Percentiles rank a stretch among this genome's conserved stretches.
Evolutionary conservation across 148 eudicot genomes (phyloP).

Genomic region (Fagopyrum esculentum): DNA sequence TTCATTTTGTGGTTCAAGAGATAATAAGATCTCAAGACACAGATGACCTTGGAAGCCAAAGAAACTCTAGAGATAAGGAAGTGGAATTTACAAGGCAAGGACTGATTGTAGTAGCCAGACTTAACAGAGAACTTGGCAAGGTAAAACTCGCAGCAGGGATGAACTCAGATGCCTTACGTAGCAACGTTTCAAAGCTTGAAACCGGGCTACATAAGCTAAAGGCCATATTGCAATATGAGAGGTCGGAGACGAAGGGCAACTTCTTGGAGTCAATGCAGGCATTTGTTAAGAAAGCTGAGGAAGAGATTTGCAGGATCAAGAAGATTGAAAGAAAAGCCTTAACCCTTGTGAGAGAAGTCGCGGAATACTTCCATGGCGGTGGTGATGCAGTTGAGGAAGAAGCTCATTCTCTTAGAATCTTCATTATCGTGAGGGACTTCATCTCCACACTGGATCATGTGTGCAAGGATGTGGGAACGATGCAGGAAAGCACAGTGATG

Average conservation of each 20-base stretch:
- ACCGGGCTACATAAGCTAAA: constrained; percentile 70
- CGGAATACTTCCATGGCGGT: constrained; percentile 38
- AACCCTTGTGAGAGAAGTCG: constrained; percentile 37
- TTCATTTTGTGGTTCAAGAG: constrained; percentile 98
- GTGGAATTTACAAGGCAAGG: constrained; percentile 22
- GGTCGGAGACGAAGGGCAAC: constrained; percentile 22
- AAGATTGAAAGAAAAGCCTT: constrained; percentile 42
- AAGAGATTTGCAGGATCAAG: constrained; percentile 27
- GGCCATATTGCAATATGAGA: constrained; percentile 42
- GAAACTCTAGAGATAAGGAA: neutral
- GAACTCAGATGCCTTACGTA: constrained; percentile 75
- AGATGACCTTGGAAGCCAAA: constrained; percentile 15
- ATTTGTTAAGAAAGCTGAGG: constrained; percentile 31
- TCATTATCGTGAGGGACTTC: constrained; percentile 58
- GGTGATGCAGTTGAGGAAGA: constrained; percentile 45
- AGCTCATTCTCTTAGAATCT: constrained; percentile 56
- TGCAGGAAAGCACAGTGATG: constrained; percentile 7
- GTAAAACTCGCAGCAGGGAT: constrained; percentile 84
- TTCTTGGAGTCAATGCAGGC: constrained; percentile 29
- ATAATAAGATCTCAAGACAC: constrained; percentile 72
- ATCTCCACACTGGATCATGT: constrained; percentile 50
- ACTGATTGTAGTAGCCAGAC: constrained; percentile 58
- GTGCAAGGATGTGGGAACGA: constrained; percentile 48
- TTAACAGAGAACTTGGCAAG: constrained; percentile 69
- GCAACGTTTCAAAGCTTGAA: constrained; percentile 81